Base-by-base conservation (phyloP, 371 early-diverging fungal genomes). In the Lichtheimia ornata region DNA sequence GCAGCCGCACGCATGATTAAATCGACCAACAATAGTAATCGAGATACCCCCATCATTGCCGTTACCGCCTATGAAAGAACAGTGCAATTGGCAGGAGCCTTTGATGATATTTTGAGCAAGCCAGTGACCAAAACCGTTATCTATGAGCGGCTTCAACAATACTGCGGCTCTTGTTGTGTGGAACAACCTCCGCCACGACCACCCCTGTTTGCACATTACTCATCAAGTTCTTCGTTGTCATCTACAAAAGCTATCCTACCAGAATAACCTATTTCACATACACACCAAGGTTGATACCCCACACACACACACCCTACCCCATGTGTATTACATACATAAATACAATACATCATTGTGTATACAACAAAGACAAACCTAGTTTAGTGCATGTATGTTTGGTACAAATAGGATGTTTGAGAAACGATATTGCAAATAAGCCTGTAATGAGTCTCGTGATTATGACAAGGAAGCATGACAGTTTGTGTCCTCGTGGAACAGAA, bases 1-100 rank as follows among this genome's bases (percentile, higher is more conserved):
- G 86, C 89, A 27, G 95, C 94, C 0, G 87, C 96, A 1, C 84
- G 94, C 25, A 96, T 97, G 96, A 94, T 97, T 62, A 95, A 94
- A 76, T 91, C 93, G 5, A 94, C 94, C 1, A 91, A 89, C 62
- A 96, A 95, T 64, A 73, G 83, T 5, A 93, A 93, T 67, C 75
- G 72, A 20, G 65, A 79, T 14, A 92, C 92, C 3, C 91, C 93
- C 1, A 86, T 92, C 18, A 71, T 93, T 54, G 91, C 88, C 0
- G 84, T 91, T 5, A 86, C 88, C 0, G 88, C 90, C 0, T 92
- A 90, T 68, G 91, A 90, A 24, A 75, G 77, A 35, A 74, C 81
- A 6, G 74, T 81, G 5, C 81, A 76, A 40, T 44, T 74, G 20
- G 77, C 84, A 15, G 79, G 80, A 25, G 77, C 81, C 5, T 94